A percentile compares a stretch with the other conserved stretches of the same genome.
Conservation (phyloP, 1,139 yeast genomes). For the Magnusiomyces fungicola region DNA sequence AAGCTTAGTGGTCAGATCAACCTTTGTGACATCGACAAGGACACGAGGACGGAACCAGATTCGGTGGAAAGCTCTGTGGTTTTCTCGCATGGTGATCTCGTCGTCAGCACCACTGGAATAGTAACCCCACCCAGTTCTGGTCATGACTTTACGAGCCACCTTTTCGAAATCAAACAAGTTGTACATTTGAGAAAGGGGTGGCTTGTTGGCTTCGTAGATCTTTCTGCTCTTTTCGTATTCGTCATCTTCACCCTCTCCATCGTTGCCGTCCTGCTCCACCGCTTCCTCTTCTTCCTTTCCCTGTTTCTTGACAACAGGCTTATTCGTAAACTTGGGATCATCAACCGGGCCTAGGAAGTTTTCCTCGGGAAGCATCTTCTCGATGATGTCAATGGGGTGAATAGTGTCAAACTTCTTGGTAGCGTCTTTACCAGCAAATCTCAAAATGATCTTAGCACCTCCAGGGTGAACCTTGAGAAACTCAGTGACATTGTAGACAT, state of each 20-base stretch:
- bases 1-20: conserved; percentile 48
- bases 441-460: conserved; percentile 63
- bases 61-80: conserved; percentile 81
- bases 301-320: conserved; percentile 4
- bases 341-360: conserved; percentile 41
- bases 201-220: conserved; percentile 41
- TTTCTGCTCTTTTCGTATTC: conserved; percentile 31
- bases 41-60: conserved; percentile 78
- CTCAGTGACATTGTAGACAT: conserved; percentile 75
- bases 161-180: conserved; percentile 76
- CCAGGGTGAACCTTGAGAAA: conserved; percentile 85
- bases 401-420: conserved; percentile 79
- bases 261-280: conserved; percentile 10
- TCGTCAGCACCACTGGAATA: conserved; percentile 91
- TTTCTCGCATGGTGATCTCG: conserved; percentile 81
- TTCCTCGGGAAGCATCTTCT: conserved; percentile 42
- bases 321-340: conserved; percentile 3
- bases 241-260: conserved; percentile 23
- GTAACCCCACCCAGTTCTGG: conserved; percentile 83
- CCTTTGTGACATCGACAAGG: conserved; percentile 60
- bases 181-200: conserved; percentile 60
- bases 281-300: conserved; percentile 8
- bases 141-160: conserved; percentile 70
- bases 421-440: conserved; percentile 87
- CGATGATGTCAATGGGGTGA: conserved; percentile 76